Percentiles rank a stretch among this genome's conserved stretches.
Conservation (phyloP, 2,329 filamentous ascomycete species). For the Chaetomiaceae sp. region DNA sequence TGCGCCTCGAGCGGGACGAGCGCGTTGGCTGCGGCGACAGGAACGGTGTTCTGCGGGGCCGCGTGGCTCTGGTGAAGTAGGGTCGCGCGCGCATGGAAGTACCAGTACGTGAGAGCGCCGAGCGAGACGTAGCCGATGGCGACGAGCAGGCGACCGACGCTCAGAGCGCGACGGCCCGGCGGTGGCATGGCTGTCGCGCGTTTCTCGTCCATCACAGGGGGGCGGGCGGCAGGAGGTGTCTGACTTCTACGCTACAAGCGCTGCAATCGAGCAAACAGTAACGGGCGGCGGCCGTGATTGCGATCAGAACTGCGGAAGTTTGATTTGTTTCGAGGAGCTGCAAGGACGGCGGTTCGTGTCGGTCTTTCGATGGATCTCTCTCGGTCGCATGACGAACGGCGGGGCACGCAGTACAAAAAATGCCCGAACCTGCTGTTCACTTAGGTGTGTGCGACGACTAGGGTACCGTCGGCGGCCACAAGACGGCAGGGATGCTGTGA, state of each 20-base stretch:
- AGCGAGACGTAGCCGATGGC: slow-evolving; percentile 11
- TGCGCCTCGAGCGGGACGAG: slow-evolving; percentile 80
- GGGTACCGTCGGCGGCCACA: too few species aligned
- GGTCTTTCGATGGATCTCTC: background rate
- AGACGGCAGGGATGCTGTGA: background rate
- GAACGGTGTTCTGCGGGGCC: background rate
- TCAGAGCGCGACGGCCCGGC: slow-evolving; percentile 17
- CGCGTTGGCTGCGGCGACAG: background rate
- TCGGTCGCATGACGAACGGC: background rate
- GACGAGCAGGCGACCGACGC: slow-evolving; percentile 9
- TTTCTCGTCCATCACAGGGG: slow-evolving; percentile 18
- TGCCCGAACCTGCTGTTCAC: background rate
- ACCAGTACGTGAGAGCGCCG: slow-evolving; percentile 8
- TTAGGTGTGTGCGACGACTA: background rate
- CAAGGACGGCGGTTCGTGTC: too few species aligned
- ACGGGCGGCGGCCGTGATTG: background rate
- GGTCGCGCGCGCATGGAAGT: slow-evolving; percentile 1
- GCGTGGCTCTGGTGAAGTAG: background rate
- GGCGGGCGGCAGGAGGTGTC: too few species aligned
- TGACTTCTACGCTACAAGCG: background rate
- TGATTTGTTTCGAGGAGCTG: background rate
- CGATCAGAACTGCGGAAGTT: background rate
- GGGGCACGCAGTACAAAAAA: background rate
- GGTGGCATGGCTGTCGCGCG: slow-evolving; percentile 15
- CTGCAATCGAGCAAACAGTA: too few species aligned